Evolutionary conservation across 495 filamentous ascomycete genomes (phyloP), one percentile per base, ranked within the genome.

Genomic region (Immersiella caudata): DNA sequence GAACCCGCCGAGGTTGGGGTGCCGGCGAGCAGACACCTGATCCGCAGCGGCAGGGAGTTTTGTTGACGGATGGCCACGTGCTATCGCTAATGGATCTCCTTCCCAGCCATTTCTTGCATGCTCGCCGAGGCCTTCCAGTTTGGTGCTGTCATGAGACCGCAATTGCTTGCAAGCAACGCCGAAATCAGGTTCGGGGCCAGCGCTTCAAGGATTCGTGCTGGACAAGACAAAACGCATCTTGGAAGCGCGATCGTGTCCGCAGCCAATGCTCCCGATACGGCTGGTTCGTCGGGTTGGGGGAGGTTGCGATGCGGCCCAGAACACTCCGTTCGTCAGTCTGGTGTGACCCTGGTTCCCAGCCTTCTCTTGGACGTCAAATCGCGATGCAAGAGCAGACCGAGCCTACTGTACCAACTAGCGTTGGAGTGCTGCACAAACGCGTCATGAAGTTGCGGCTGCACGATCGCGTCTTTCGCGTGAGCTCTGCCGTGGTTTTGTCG

Each of bases 391-490:
- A 59, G 3, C 40, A 46, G 40, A 12, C 40, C 16, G 40, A 46
- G 40, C 14, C 16, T 46, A n/a, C n/a, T n/a, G n/a, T n/a, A 46
- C 40, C 40, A 12, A 46, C 40, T 46, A n/a, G 36, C 35, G 62
- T 16, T 63, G 61, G 49, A 55, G 20, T 63, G 60, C 64, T 69
- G 64, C 64, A 56, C 51, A 72, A 62, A 54, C 70, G 70, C 64
- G 70, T 72, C 67, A 72, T 69, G 33, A 33, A 65, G 60, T 40
- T 22, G 62, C 46, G 62, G 62, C 62, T 54, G 56, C 62, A 65
- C 24, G 27, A 70, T 46, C 71, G 68, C 71, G 71, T 71, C 64
- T 54, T 62, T 68, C 68, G 60, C 67, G 66, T 67, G 50, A 46
- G 9, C 63, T 52, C 26, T 33, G 51, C 18, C 49, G 26, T 6